Evolutionary conservation across 495 filamentous ascomycete species (phyloP).

Genomic region (Lasiosphaeris hirsuta): DNA sequence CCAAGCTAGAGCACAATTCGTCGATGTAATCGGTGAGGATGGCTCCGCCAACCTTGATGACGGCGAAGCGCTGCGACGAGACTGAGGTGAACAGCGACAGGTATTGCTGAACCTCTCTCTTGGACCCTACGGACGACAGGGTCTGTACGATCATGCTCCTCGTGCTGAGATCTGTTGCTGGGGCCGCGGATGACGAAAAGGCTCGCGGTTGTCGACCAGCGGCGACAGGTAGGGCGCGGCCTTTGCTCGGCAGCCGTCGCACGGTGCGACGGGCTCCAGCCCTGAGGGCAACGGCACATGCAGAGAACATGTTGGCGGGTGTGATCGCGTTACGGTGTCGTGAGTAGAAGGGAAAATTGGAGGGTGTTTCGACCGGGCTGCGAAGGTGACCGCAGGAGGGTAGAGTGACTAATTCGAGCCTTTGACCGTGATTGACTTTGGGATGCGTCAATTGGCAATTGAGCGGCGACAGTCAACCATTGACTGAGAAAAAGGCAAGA

Average conservation of each 20-base stretch:
- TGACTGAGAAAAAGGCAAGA: constrained; percentile 20
- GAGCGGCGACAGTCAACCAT: constrained; percentile 21
- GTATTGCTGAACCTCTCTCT: constrained; percentile 97
- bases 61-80: constrained; percentile 95
- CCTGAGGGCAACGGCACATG: constrained; percentile 37
- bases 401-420: constrained; percentile 5
- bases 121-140: constrained; percentile 93
- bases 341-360: background rate
- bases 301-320: constrained; percentile 33
- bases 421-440: constrained; percentile 6
- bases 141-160: constrained; percentile 90
- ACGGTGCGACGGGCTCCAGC: constrained; percentile 43
- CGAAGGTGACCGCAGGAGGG: background rate
- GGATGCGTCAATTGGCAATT: constrained; percentile 25
- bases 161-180: constrained; percentile 53
- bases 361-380: background rate
- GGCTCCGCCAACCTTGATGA: constrained; percentile 97
- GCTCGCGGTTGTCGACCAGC: constrained; percentile 21
- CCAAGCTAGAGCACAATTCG: constrained; percentile 80
- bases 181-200: constrained; percentile 36
- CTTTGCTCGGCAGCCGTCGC: constrained; percentile 31
- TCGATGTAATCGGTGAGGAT: constrained; percentile 95
- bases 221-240: constrained; percentile 27
- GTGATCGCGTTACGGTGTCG: background rate
- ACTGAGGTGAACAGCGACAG: constrained; percentile 97